Evolutionary conservation across 257 asterid genomes (phyloP).

Genomic region (Nicotiana tabacum): DNA sequence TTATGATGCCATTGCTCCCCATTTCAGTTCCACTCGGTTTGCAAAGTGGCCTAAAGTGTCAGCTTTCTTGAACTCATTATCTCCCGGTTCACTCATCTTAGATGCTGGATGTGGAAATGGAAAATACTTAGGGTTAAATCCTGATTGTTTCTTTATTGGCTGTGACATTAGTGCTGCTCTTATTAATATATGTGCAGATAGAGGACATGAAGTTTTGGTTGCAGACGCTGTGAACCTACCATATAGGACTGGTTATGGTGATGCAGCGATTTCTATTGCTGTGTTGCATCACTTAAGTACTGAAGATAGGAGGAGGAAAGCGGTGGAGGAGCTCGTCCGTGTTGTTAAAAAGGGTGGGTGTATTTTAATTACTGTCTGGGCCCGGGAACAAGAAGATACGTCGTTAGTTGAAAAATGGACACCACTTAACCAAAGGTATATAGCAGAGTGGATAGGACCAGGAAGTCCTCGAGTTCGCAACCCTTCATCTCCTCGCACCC

Average conservation of each 20-base stretch:
- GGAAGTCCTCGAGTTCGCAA: slow-evolving; percentile 66
- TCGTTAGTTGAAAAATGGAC: slow-evolving; percentile 85
- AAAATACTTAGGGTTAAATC: slow-evolving; percentile 78
- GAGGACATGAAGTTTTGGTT: slow-evolving; percentile 83
- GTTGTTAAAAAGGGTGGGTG: slow-evolving; percentile 72
- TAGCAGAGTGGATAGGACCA: slow-evolving; percentile 89
- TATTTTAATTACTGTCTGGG: slow-evolving; percentile 95
- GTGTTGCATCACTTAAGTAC: slow-evolving; percentile 96
- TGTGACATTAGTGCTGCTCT: slow-evolving; percentile 88
- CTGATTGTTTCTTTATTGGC: slow-evolving; percentile 64
- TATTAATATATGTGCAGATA: slow-evolving; percentile 64
- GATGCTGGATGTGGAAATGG: slow-evolving; percentile 99
- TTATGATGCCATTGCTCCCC: slow-evolving; percentile 99
- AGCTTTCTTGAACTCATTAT: slow-evolving; percentile 60
- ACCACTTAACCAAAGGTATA: slow-evolving; percentile 67
- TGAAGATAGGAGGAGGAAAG: slow-evolving; percentile 74
- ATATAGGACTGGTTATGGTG: slow-evolving; percentile 73
- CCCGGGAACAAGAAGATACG: slow-evolving; percentile 86
- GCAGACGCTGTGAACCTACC: slow-evolving; percentile 97
- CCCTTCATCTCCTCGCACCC: slow-evolving; percentile 40
- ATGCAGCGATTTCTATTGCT: slow-evolving; percentile 95
- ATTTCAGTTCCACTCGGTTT: slow-evolving; percentile 88
- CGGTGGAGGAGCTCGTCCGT: slow-evolving; percentile 82
- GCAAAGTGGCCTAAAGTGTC: slow-evolving; percentile 99
- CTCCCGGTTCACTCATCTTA: slow-evolving; percentile 67